Evolutionary conservation across 148 eudicot species (phyloP), one percentile per base, ranked within the genome.

Genomic region (Arbutus unedo): DNA sequence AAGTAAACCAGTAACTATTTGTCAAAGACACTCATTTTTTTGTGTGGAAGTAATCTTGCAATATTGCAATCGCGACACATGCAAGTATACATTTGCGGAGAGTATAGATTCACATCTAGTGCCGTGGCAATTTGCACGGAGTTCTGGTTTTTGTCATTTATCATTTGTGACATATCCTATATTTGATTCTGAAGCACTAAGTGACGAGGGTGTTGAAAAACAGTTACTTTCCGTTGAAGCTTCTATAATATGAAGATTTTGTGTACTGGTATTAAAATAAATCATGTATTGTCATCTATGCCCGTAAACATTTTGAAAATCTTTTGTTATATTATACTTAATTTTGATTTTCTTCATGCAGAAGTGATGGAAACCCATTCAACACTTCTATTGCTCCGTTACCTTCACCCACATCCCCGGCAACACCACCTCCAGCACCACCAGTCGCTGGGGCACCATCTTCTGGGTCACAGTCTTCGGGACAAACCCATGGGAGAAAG

Each of bases 281-380:
- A 54, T n/a, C 66, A 77, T 48, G 14, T 55, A 31, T 11, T 54
- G n/a, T 73, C 50, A 70, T 15, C 21, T 21, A 5, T 71, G 50
- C 8, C 31, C 18, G 4, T 83, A 47, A 19, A 15, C 23, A 18
- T 25, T 45, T 51, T 56, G 41, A 73, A 59, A 74, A 45, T 74
- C 10, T 72, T 14, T 72, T 43, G 57, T 50, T 49, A 60, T 53
- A 47, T 44, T 66, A 43, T 77, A 21, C 57, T 57, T 81, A 59
- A 84, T 57, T 49, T 51, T 66, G 23, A 44, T 76, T 51, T 51
- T 23, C 76, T 53, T 60, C 59, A 54, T 85, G 88, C 96, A 94
- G 97, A 84, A 88, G 79, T 11, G 95, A 92, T 72, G 99, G 98
- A 55, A 96, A 96, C 90, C 89, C 88, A 82, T 89, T 96, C 73